Evolutionary conservation across 495 filamentous ascomycete species (phyloP), one percentile per base, ranked within the genome.

Genomic region (Podospora bellae-mahoneyi): DNA sequence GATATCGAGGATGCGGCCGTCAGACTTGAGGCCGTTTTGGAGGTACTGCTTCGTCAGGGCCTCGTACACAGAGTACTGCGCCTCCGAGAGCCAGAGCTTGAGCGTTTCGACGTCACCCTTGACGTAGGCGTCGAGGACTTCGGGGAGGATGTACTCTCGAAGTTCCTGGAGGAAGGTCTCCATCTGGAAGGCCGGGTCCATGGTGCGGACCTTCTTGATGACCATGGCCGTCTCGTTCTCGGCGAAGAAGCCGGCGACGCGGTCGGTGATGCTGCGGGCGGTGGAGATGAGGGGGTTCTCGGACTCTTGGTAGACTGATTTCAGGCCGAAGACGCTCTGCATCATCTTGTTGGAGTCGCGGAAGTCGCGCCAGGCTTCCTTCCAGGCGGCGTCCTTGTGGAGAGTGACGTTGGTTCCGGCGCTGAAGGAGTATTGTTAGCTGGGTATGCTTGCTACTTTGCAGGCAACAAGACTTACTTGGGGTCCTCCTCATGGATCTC

Each of bases 201-300:
- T 96, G 68, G 92, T 88, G n/a, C 93, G 88, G 82, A 99, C 94
- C 78, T 93, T 96, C 82, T 96, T 97, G 83, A 99, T 94, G 3
- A 99, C 95, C 83, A 85, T 88, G 18, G 95, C 95, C 13, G 95
- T 97, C 79, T 99, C 95, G 78, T 97, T 99, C 77, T 98, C 95
- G 48, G 95, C 95, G 71, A 99, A 99, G 80, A 97, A 98, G 28
- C 96, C 93, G 61, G 91, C 92, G 32, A 99, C 85, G 56, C 91
- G 87, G 78, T 99, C 95, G 13, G 93, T 92, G 69, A 99, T 96
- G 78, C 90, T 93, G 72, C 95, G 91, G 2, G 94, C 95, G 5
- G 93, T 97, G 58, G 88, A 90, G 75, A 99, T 93, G 20, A 99
- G 83, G 0, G 95, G 96, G 78, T 99, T 97, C 76, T 98, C 94